Evolutionary conservation across 2,329 filamentous ascomycete genomes (phyloP).

Genomic region (Cladosporium sp.): DNA sequence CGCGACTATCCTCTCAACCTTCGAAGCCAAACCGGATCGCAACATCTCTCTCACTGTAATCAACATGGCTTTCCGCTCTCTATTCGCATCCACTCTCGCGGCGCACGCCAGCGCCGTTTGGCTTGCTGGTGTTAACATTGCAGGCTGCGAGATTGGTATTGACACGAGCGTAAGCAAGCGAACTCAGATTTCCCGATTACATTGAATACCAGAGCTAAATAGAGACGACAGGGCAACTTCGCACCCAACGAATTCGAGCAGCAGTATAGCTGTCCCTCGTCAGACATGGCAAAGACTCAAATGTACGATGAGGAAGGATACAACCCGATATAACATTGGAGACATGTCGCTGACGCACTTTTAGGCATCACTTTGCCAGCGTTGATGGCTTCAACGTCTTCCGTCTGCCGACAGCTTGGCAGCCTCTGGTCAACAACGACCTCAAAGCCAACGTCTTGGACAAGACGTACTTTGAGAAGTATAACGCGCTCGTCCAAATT

Average conservation of each 20-base stretch:
- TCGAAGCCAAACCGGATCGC: background rate
- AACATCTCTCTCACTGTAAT: background rate
- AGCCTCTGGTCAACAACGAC: constrained; percentile 29
- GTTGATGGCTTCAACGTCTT: constrained; percentile 57
- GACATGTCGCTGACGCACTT: too few relatives aligned
- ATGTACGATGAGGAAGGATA: too few relatives aligned
- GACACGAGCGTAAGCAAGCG: background rate
- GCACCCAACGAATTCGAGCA: background rate
- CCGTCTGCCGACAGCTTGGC: constrained; percentile 52
- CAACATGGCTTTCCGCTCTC: background rate
- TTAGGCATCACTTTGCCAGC: constrained; percentile 53
- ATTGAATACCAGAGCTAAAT: background rate
- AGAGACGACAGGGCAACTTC: background rate
- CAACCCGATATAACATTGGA: too few relatives aligned
- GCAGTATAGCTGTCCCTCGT: constrained; percentile 17
- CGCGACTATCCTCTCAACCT: background rate
- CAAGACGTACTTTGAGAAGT: constrained; percentile 26
- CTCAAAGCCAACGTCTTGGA: constrained; percentile 25
- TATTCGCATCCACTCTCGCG: background rate
- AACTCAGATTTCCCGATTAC: background rate
- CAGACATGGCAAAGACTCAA: constrained; percentile 34
- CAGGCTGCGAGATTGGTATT: constrained; percentile 1
- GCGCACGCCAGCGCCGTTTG: background rate
- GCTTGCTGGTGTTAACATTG: constrained; percentile 1
- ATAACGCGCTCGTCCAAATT: constrained; percentile 33